phyloP scores from a whole-genome alignment of 257 asterid genomes.

The Knoxia roxburghii region DNA sequence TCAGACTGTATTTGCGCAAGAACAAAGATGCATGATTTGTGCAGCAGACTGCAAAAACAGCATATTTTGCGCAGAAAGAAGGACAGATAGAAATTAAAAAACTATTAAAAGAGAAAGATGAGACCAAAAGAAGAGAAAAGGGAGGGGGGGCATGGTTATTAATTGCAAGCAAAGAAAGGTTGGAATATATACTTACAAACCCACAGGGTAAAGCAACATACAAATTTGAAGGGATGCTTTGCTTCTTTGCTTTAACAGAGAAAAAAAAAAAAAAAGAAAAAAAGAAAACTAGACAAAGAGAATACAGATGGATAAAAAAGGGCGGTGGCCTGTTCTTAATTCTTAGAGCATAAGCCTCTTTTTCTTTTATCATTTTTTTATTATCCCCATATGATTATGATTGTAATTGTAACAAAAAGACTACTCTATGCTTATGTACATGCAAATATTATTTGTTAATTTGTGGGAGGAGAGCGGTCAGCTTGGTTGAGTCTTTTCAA shows the following conservation, averaged over 20 bases:
- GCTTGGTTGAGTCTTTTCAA: no score
- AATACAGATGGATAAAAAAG: conserved; percentile 13
- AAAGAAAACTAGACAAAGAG: neutral
- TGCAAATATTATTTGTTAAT: no score
- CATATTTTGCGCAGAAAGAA: conserved; percentile 6
- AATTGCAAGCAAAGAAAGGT: conserved; percentile 85
- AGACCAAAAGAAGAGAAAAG: conserved; percentile 23
- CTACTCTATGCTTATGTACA: conserved; percentile 8
- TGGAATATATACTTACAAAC: conserved; percentile 47
- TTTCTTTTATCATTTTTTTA: conserved; percentile 16
- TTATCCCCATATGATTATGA: conserved; percentile 39
- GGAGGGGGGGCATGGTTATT: conserved; percentile 29
- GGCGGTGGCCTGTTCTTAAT: no score
- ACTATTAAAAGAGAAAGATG: conserved; percentile 20
- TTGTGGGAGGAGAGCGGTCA: no score
- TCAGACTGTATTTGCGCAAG: conserved; percentile 19
- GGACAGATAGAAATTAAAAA: neutral
- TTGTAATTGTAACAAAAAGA: conserved; percentile 18
- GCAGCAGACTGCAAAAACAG: no score
- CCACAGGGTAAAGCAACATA: conserved; percentile 47
- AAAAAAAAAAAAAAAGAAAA: neutral
- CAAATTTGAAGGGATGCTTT: conserved; percentile 51
- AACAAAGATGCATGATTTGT: no score
- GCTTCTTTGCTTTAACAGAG: conserved; percentile 50
- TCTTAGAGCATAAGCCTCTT: conserved; percentile 59